Evolutionary conservation across 371 early-diverging fungal genomes (phyloP).

Genomic region (Rhizomucor pusillus): DNA sequence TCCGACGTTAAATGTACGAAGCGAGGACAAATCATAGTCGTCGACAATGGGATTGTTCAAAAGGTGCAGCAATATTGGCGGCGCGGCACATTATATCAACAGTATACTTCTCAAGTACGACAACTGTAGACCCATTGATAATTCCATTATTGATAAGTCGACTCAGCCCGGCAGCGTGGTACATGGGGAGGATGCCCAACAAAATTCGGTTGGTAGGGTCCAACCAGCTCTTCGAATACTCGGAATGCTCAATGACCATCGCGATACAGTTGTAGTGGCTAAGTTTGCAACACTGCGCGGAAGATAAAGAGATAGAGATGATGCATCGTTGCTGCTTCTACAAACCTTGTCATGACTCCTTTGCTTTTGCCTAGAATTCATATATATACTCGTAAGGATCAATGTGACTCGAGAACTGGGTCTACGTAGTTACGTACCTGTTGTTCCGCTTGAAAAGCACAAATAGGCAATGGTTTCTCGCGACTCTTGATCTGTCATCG

Average conservation of each 20-base stretch:
- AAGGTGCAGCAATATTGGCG: no score
- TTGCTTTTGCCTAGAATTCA: no score
- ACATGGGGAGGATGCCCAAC: conserved; percentile 7
- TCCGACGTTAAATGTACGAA: no score
- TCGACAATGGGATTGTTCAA: no score
- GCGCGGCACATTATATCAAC: no score
- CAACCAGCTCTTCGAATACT: not conserved
- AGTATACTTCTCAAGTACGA: no score
- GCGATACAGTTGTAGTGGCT: conserved; percentile 14
- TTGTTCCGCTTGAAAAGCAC: conserved; percentile 20
- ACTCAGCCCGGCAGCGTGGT: conserved; percentile 4
- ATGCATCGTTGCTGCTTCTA: not conserved
- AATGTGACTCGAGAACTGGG: no score
- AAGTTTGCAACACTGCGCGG: not conserved
- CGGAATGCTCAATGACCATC: conserved; percentile 5
- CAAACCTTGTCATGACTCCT: conserved; percentile 19
- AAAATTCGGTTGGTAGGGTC: not conserved
- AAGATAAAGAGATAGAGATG: no score
- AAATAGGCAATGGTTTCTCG: conserved; percentile 8
- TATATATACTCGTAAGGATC: no score
- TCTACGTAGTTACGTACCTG: no score
- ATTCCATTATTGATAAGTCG: not conserved
- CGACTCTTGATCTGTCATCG: conserved; percentile 4
- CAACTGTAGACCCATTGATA: no score
- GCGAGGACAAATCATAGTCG: no score